These are phyloP conservation scores for Suhomyces bolitotheri DNA, from an alignment of 1,139 yeast species.

Conservation along the genomic window DNA sequence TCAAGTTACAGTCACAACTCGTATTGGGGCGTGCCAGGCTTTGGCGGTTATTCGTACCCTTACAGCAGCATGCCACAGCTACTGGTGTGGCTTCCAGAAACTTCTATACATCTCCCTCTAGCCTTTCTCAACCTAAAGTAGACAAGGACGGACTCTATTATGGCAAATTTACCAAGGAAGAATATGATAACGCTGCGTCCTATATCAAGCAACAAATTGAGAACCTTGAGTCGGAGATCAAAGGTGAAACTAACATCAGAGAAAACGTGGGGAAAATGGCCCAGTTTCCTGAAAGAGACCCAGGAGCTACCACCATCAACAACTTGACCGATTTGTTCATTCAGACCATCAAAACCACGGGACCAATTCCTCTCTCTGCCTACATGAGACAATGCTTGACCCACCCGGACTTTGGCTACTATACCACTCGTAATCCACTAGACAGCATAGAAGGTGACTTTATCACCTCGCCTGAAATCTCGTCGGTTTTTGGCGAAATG, in stretches of 20 bases:
- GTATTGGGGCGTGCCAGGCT: too few relatives aligned
- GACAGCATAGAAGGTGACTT: constrained; percentile 69
- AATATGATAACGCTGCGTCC: constrained; percentile 42
- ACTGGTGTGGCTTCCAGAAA: neutral
- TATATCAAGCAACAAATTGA: constrained; percentile 36
- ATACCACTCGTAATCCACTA: constrained; percentile 75
- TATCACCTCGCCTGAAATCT: constrained; percentile 83
- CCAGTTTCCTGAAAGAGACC: constrained; percentile 33
- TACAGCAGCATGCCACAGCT: too few relatives aligned
- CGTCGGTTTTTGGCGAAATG: constrained; percentile 86
- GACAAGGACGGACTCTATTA: constrained; percentile 28
- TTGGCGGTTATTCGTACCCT: too few relatives aligned
- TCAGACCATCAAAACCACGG: constrained; percentile 65
- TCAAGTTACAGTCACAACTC: too few relatives aligned
- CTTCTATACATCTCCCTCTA: neutral
- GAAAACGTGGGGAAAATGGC: constrained; percentile 38
- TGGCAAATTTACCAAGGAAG: constrained; percentile 43
- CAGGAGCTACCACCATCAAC: constrained; percentile 20
- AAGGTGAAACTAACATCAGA: constrained; percentile 41
- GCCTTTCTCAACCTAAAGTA: constrained; percentile 17
- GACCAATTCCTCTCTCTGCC: constrained; percentile 72
- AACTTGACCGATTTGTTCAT: constrained; percentile 44
- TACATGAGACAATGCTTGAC: constrained; percentile 84
- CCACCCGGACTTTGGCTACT: constrained; percentile 77
- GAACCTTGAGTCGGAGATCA: constrained; percentile 37